Conservation (phyloP, 1,139 yeast genomes). For the Candida sp. region DNA sequence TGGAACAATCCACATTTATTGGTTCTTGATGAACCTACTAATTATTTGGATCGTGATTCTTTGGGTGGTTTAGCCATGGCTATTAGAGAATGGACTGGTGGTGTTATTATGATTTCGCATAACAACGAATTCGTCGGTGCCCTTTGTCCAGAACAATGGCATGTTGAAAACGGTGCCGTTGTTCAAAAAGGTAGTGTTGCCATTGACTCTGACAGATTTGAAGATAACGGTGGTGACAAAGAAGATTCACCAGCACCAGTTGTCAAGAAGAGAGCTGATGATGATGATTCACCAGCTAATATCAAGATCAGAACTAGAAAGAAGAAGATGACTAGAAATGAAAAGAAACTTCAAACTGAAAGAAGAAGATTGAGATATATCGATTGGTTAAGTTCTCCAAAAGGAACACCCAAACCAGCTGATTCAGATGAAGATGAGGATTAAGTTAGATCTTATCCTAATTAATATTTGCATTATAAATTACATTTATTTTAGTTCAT, state of each 20-base stretch:
- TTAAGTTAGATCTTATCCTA: background rate
- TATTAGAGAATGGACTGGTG: slow-evolving; percentile 97
- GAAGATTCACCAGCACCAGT: slow-evolving; percentile 24
- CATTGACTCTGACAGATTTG: slow-evolving; percentile 77
- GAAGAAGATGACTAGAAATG: slow-evolving; percentile 97
- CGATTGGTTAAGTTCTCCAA: slow-evolving; percentile 94
- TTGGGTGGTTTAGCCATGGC: slow-evolving; percentile 97
- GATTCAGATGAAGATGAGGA: slow-evolving; percentile 73
- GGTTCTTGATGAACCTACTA: slow-evolving; percentile 97
- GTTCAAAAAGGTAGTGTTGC: slow-evolving; percentile 78
- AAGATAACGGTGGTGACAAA: slow-evolving; percentile 54
- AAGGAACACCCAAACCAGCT: slow-evolving; percentile 94
- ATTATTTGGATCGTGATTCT: slow-evolving; percentile 96
- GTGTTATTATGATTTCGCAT: slow-evolving; percentile 98
- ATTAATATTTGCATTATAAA: background rate
- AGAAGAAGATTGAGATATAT: slow-evolving; percentile 93
- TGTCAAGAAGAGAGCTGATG: slow-evolving; percentile 49
- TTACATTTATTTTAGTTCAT: background rate
- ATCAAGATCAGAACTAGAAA: slow-evolving; percentile 88
- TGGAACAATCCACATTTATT: slow-evolving; percentile 99
- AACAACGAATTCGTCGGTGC: slow-evolving; percentile 97
- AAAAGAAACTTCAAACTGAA: slow-evolving; percentile 85
- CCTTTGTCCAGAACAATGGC: slow-evolving; percentile 98
- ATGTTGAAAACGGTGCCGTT: slow-evolving; percentile 88
- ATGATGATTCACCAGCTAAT: slow-evolving; percentile 92